A percentile compares a stretch with the other conserved stretches of the same genome.
Conservation (phyloP, 129 eudicot genomes). For the Ambrosia trifida region DNA sequence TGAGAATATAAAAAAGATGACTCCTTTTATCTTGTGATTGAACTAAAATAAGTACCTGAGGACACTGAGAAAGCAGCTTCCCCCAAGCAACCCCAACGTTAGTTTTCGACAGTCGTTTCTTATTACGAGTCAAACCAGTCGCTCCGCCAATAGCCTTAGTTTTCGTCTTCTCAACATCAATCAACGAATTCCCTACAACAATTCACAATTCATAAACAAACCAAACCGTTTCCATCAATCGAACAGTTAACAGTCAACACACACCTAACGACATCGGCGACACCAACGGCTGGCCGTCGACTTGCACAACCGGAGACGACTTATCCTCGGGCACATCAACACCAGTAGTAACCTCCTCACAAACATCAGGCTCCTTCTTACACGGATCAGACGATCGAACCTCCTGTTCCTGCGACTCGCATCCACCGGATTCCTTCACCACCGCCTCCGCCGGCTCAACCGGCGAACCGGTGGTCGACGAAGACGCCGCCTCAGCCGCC, state of each 20-base stretch:
- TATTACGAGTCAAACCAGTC: constrained; percentile 37
- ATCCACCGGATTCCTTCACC: constrained; percentile 51
- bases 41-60: constrained; percentile 48
- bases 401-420: constrained; percentile 60
- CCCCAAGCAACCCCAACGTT: constrained; percentile 79
- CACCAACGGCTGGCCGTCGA: constrained; percentile 49
- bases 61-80: constrained; percentile 78
- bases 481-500: constrained; percentile 64
- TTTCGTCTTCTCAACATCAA: constrained; percentile 59
- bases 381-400: constrained; percentile 71
- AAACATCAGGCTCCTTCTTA: constrained; percentile 35
- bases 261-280: constrained; percentile 50
- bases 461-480: constrained; percentile 52
- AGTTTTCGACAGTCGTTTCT: constrained; percentile 57
- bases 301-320: constrained; percentile 44
- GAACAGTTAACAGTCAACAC: constrained; percentile 5
- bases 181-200: constrained; percentile 40
- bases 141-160: constrained; percentile 38
- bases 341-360: constrained; percentile 37
- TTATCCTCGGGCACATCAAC: constrained; percentile 41
- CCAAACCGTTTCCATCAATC: not conserved
- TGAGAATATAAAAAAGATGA: not conserved
- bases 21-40: not conserved
- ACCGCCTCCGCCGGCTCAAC: constrained; percentile 42
- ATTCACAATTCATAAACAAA: not conserved